Percentiles rank a stretch among this genome's conserved stretches.
These are phyloP conservation scores for Globisporangium alternatum DNA, from an alignment of 352 stramenopile genomes.

Conservation along the genomic window DNA sequence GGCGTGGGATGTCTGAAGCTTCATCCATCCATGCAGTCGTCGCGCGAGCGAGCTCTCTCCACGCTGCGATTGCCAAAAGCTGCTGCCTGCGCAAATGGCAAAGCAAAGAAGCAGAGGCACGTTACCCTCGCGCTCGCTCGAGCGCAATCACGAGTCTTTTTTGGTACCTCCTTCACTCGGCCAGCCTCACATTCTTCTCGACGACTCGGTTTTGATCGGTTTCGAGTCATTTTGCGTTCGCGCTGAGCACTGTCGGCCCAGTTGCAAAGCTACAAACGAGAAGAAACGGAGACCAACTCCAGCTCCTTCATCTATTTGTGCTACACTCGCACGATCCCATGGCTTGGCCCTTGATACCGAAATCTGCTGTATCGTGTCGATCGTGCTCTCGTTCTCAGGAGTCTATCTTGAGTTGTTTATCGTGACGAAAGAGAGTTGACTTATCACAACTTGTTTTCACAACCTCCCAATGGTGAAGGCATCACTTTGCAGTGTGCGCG, in stretches of 20 bases:
- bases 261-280: background rate
- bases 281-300: slow-evolving; percentile 1
- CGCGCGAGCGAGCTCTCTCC: background rate
- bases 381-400: no score
- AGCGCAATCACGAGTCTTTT: background rate
- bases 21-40: slow-evolving; percentile 7
- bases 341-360: background rate
- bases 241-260: background rate
- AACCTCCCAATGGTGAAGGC: background rate
- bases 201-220: background rate
- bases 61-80: background rate
- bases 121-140: background rate
- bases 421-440: background rate
- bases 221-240: background rate
- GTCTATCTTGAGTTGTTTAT: background rate
- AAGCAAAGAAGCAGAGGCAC: background rate
- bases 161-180: background rate
- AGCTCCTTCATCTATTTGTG: background rate
- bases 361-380: background rate
- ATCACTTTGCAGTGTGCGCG: slow-evolving; percentile 3
- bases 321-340: background rate
- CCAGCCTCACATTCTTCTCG: background rate
- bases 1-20: background rate
- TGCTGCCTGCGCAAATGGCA: background rate
- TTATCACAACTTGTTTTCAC: background rate